Conservation (phyloP, 2,329 filamentous ascomycete genomes). For the Xylaria polymorpha region DNA sequence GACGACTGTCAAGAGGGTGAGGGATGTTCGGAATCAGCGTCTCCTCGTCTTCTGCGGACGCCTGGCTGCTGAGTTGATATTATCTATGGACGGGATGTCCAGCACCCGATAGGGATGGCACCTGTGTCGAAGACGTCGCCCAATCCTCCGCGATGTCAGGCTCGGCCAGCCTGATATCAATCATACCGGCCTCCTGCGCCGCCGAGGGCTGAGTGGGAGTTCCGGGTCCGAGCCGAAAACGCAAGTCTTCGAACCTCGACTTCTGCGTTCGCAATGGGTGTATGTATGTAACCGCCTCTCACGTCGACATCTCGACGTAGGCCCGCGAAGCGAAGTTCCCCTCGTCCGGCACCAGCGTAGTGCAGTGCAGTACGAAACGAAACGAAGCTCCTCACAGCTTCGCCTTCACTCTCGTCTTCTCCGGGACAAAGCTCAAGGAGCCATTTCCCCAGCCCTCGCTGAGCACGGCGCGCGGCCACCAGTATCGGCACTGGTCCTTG, state of each 20-base stretch:
- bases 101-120: neutral
- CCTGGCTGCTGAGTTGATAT: too few relatives aligned
- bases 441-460: constrained; percentile 58
- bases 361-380: too few relatives aligned
- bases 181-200: neutral
- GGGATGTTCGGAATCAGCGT: too few relatives aligned
- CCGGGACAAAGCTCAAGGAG: constrained; percentile 22
- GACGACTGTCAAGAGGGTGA: too few relatives aligned
- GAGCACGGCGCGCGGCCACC: constrained; percentile 66
- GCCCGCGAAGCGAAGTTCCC: too few relatives aligned
- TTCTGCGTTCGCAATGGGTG: too few relatives aligned
- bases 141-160: neutral
- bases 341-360: too few relatives aligned
- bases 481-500: constrained; percentile 65
- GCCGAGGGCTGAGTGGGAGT: neutral
- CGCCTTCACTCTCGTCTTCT: neutral
- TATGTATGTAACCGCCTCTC: too few relatives aligned
- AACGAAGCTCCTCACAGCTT: constrained; percentile 27
- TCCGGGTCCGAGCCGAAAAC: neutral
- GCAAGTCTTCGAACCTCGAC: neutral
- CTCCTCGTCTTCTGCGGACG: too few relatives aligned
- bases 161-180: too few relatives aligned
- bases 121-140: neutral
- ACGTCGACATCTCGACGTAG: too few relatives aligned
- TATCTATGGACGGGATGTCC: too few relatives aligned